Percentiles rank a stretch among this genome's conserved stretches.
These are phyloP conservation scores for Phaeoacremonium minimum DNA, from an alignment of 2,329 filamentous ascomycete genomes.

Conservation along the genomic window DNA sequence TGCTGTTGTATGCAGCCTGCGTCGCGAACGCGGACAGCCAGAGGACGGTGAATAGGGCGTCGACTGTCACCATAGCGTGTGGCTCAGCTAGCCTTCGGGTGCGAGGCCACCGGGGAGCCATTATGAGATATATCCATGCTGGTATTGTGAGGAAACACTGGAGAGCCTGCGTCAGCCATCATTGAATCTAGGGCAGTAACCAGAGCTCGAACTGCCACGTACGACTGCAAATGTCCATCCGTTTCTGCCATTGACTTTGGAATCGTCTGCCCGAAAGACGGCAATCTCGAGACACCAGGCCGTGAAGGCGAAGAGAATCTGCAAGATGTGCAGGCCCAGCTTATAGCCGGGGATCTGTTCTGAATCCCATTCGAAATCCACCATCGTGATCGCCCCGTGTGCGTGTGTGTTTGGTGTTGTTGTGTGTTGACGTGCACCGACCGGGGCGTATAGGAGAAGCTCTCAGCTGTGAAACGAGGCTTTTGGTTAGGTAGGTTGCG, in stretches of 20 bases:
- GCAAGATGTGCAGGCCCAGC: conserved; percentile 50
- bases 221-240: conserved; percentile 63
- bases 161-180: not conserved
- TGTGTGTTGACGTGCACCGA: not conserved
- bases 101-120: conserved; percentile 59
- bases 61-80: conserved; percentile 55
- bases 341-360: conserved; percentile 52
- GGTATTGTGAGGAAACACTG: conserved; percentile 63
- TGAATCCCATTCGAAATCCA: conserved; percentile 46
- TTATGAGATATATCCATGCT: conserved; percentile 60
- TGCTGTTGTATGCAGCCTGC: conserved; percentile 60
- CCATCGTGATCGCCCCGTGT: conserved; percentile 29
- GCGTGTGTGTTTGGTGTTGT: not conserved
- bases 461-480: not conserved
- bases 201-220: too few species aligned
- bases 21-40: conserved; percentile 66
- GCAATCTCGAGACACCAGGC: conserved; percentile 57
- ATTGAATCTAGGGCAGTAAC: not conserved
- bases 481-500: not conserved
- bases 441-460: not conserved
- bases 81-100: conserved; percentile 59
- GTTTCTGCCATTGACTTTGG: conserved; percentile 51
- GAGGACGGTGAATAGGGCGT: conserved; percentile 53
- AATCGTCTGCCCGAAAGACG: conserved; percentile 45
- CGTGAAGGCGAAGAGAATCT: conserved; percentile 50